Percentiles rank a stretch among this genome's conserved stretches.
phyloP scores from a whole-genome alignment of 2,329 filamentous ascomycete species.

The Colletotrichum sidae region DNA sequence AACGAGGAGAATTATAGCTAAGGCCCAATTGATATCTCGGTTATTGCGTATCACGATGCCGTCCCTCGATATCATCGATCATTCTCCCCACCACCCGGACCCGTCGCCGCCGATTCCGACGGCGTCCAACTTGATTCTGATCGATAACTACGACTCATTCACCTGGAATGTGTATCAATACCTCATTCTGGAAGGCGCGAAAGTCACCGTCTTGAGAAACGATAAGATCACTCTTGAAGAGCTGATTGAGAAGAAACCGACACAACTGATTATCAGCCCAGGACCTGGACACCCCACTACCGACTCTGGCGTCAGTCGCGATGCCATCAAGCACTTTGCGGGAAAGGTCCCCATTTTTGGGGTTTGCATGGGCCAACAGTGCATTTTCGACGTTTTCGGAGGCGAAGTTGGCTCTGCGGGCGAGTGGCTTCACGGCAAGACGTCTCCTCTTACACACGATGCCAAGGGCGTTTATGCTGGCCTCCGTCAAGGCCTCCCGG shows the following conservation, averaged over 20 bases:
- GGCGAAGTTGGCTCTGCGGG: conserved; percentile 92
- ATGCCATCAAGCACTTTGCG: conserved; percentile 89
- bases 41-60: conserved; percentile 55
- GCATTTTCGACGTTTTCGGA: conserved; percentile 94
- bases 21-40: not conserved
- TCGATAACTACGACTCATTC: conserved; percentile 99
- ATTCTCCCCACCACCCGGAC: conserved; percentile 87
- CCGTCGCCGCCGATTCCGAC: conserved; percentile 78
- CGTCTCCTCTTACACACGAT: conserved; percentile 90
- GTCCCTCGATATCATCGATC: conserved; percentile 70
- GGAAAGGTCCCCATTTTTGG: conserved; percentile 96
- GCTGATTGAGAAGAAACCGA: conserved; percentile 84
- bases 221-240: conserved; percentile 90
- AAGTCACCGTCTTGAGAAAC: conserved; percentile 89
- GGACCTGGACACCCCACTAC: conserved; percentile 92
- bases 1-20: not conserved
- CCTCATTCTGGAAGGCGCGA: conserved; percentile 93
- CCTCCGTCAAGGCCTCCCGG: conserved; percentile 83
- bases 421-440: conserved; percentile 97
- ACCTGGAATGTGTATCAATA: conserved; percentile 99
- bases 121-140: conserved; percentile 91
- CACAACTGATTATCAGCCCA: conserved; percentile 93
- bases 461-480: conserved; percentile 89
- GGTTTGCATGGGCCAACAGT: conserved; percentile 99
- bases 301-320: conserved; percentile 93